Evolutionary conservation across 257 asterid genomes (phyloP).

Genomic region (Fraxinus pennsylvanica): DNA sequence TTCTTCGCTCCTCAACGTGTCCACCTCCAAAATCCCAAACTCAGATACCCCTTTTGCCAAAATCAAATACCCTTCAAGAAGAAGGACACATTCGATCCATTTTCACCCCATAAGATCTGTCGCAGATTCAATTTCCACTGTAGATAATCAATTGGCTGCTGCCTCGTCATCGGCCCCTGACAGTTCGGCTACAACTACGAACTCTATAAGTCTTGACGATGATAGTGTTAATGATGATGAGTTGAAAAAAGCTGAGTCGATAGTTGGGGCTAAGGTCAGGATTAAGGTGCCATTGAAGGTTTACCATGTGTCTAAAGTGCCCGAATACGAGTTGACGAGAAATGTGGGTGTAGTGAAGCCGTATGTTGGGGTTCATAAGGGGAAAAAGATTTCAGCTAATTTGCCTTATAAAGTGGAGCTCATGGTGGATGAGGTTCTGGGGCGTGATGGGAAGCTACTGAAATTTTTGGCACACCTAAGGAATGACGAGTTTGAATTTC

Average conservation of each 20-base stretch:
- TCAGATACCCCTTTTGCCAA: slow-evolving; percentile 37
- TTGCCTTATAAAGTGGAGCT: slow-evolving; percentile 87
- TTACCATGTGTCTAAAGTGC: slow-evolving; percentile 79
- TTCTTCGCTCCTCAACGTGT: slow-evolving; percentile 51
- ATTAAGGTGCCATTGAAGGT: slow-evolving; percentile 76
- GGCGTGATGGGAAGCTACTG: slow-evolving; percentile 64
- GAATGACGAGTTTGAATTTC: slow-evolving; percentile 93
- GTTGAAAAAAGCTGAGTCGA: slow-evolving; percentile 40
- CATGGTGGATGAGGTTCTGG: slow-evolving; percentile 48
- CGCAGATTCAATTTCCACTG: slow-evolving; percentile 2
- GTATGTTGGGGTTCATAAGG: slow-evolving; percentile 73
- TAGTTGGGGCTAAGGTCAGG: slow-evolving; percentile 56
- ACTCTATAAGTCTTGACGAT: slow-evolving; percentile 15
- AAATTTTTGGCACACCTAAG: slow-evolving; percentile 74
- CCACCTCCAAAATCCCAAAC: slow-evolving; percentile 50
- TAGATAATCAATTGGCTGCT: neutral
- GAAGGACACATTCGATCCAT: slow-evolving; percentile 19
- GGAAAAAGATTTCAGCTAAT: slow-evolving; percentile 75
- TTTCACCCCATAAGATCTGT: slow-evolving; percentile 2
- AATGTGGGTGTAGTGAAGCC: slow-evolving; percentile 70
- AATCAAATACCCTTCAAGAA: slow-evolving; percentile 23
- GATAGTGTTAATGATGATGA: slow-evolving; percentile 26
- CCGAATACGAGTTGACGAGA: slow-evolving; percentile 65
- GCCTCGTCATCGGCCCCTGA: slow-evolving; percentile 10
- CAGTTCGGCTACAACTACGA: slow-evolving; percentile 14